Evolutionary conservation across 1,139 yeast species (phyloP).

Genomic region (Yamadazyma triangularis): DNA sequence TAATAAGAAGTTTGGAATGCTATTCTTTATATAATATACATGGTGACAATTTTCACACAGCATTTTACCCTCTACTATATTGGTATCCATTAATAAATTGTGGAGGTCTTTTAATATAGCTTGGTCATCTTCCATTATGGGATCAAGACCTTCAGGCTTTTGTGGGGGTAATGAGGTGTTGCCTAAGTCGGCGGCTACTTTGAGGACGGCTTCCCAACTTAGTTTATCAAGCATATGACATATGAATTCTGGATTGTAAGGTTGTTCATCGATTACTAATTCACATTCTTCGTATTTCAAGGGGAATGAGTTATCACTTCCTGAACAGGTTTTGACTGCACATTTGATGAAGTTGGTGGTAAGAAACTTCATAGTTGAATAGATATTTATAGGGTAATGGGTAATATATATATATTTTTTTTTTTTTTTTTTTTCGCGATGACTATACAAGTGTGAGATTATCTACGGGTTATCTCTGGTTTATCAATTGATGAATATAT

Average conservation of each 20-base stretch:
- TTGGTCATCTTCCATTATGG: conserved; percentile 55
- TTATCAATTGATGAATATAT: no score
- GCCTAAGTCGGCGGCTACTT: conserved; percentile 75
- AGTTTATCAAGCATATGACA: conserved; percentile 73
- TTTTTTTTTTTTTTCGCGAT: no score
- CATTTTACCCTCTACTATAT: conserved; percentile 85
- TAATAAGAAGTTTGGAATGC: conserved; percentile 87
- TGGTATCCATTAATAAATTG: conserved; percentile 74
- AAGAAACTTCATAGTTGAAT: conserved; percentile 79
- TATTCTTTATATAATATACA: conserved; percentile 82
- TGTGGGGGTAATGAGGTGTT: conserved; percentile 57
- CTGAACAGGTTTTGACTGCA: conserved; percentile 78
- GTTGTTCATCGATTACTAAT: conserved; percentile 73
- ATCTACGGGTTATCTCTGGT: no score
- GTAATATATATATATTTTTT: no score
- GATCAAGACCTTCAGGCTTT: conserved; percentile 57
- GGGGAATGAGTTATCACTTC: conserved; percentile 77
- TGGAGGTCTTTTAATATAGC: conserved; percentile 72
- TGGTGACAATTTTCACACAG: conserved; percentile 82
- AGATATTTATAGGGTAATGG: no score
- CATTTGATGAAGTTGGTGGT: conserved; percentile 96
- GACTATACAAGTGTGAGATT: no score
- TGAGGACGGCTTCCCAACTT: conserved; percentile 80
- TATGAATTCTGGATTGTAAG: conserved; percentile 79
- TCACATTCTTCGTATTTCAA: conserved; percentile 68